A percentile compares a stretch with the other conserved stretches of the same genome.
Conservation (phyloP, 768 basidiomycete genomes). For the Termitomyces sp. region DNA sequence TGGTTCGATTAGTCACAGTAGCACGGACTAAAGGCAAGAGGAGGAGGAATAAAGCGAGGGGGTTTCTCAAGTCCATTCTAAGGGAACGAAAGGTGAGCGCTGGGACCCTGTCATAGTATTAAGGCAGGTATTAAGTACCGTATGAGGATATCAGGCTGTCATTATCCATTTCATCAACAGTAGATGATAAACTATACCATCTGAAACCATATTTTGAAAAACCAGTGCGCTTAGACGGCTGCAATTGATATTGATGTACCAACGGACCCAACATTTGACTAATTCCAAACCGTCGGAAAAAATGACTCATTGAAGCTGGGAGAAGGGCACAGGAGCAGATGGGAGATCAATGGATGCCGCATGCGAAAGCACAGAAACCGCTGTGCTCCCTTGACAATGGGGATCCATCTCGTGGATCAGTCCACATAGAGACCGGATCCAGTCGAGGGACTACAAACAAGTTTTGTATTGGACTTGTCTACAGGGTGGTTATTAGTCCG, state of each 20-base stretch:
- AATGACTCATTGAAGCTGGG: neutral
- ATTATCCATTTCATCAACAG: neutral
- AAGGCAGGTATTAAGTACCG: neutral
- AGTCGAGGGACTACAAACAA: neutral
- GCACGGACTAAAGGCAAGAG: neutral
- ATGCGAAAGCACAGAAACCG: neutral
- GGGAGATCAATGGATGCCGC: neutral
- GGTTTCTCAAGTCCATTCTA: neutral
- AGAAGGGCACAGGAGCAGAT: neutral
- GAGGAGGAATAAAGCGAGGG: neutral
- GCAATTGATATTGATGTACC: neutral
- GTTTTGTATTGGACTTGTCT: too few relatives aligned
- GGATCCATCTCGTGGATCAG: neutral
- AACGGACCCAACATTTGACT: neutral
- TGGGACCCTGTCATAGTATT: neutral
- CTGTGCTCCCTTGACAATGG: neutral
- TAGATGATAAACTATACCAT: neutral
- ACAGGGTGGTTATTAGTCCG: too few relatives aligned
- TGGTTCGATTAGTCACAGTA: constrained; percentile 11
- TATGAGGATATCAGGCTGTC: neutral
- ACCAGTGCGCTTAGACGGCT: neutral
- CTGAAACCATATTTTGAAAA: neutral
- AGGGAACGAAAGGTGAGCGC: neutral
- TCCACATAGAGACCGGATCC: neutral
- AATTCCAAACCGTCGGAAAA: neutral